Evolutionary conservation across 2,329 filamentous ascomycete species (phyloP).

Genomic region (Aspergillus tamarii): DNA sequence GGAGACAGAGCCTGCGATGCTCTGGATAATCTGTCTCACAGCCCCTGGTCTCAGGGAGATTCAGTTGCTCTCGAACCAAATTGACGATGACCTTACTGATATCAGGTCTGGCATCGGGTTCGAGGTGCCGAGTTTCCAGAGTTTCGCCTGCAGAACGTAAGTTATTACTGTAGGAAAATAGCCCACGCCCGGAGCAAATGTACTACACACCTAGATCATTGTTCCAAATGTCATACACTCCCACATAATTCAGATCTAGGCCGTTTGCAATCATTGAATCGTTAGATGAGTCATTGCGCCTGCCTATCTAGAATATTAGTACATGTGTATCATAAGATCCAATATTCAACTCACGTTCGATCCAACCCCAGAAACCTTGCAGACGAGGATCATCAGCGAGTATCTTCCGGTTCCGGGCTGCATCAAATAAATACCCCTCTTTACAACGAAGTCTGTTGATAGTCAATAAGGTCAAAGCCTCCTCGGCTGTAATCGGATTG

Average conservation of each 20-base stretch:
- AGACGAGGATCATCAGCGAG: slow-evolving; percentile 60
- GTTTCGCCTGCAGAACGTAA: slow-evolving; percentile 33
- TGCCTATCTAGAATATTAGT: slow-evolving; percentile 32
- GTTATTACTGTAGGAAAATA: background rate
- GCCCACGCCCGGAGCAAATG: background rate
- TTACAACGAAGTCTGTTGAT: slow-evolving; percentile 54
- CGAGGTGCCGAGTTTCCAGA: slow-evolving; percentile 35
- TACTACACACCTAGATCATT: slow-evolving; percentile 53
- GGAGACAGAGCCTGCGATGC: slow-evolving; percentile 63
- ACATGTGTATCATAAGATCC: slow-evolving; percentile 7
- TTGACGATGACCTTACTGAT: slow-evolving; percentile 50
- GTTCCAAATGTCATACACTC: slow-evolving; percentile 62
- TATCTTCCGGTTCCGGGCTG: slow-evolving; percentile 57
- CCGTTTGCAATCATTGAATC: slow-evolving; percentile 59
- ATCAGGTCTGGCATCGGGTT: slow-evolving; percentile 29
- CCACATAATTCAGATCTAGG: slow-evolving; percentile 64
- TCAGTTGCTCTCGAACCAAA: slow-evolving; percentile 52
- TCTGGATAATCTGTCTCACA: slow-evolving; percentile 56
- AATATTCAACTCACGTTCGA: slow-evolving; percentile 49
- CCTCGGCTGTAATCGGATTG: slow-evolving; percentile 36
- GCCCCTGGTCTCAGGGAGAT: slow-evolving; percentile 56
- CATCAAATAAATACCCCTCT: slow-evolving; percentile 59
- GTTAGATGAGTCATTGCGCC: slow-evolving; percentile 44
- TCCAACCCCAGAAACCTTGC: slow-evolving; percentile 62
- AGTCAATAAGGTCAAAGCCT: slow-evolving; percentile 45